Evolutionary conservation across 768 basidiomycete species (phyloP).

Genomic region (Termitomyces sp.): DNA sequence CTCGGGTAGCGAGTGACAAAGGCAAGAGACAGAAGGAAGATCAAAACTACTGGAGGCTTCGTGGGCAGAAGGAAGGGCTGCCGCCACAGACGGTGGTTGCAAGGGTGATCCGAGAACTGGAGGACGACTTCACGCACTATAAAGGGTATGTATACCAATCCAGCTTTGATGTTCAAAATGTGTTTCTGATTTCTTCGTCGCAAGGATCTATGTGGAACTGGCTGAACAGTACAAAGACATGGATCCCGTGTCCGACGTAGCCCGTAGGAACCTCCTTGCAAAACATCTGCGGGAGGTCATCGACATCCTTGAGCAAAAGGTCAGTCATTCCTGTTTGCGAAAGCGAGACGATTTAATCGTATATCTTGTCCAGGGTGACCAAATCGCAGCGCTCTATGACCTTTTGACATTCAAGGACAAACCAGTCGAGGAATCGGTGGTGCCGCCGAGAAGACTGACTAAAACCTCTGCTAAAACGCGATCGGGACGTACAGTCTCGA

Average conservation of each 20-base stretch:
- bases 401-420: conserved; percentile 77
- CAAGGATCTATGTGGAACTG: conserved; percentile 85
- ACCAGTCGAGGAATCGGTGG: conserved; percentile 31
- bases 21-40: conserved; percentile 33
- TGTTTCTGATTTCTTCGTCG: conserved; percentile 6
- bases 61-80: conserved; percentile 39
- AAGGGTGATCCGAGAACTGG: conserved; percentile 81
- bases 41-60: conserved; percentile 27
- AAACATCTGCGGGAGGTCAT: conserved; percentile 90
- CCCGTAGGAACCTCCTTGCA: conserved; percentile 83
- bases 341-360: not conserved
- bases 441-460: conserved; percentile 17
- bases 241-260: conserved; percentile 79
- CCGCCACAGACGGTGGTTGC: conserved; percentile 89
- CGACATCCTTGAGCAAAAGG: conserved; percentile 90
- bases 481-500: conserved; percentile 9
- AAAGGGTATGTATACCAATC: conserved; percentile 77
- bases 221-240: conserved; percentile 92
- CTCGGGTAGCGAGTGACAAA: conserved; percentile 15
- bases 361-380: conserved; percentile 66
- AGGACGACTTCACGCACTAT: conserved; percentile 94
- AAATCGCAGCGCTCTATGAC: conserved; percentile 90
- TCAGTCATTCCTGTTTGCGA: conserved; percentile 24
- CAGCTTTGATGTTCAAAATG: conserved; percentile 3
- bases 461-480: not conserved